Evolutionary conservation across 768 basidiomycete species (phyloP).

Genomic region (Collybia nuda): DNA sequence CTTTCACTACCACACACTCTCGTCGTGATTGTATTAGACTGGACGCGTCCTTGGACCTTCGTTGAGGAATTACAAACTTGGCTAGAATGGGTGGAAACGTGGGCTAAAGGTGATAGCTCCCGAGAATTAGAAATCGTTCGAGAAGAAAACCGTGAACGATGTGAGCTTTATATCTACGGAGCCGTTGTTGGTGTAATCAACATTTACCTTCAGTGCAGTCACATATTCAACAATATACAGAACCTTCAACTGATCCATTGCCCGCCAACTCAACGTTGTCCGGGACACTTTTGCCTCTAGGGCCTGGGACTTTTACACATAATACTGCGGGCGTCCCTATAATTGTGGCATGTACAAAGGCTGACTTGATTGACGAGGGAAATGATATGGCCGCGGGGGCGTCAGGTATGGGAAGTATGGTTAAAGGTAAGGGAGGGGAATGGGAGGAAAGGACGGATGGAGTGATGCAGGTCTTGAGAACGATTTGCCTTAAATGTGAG

Average conservation of each 20-base stretch:
- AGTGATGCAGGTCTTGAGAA: constrained; percentile 92
- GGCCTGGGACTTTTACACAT: constrained; percentile 82
- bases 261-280: constrained; percentile 62
- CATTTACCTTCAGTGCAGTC: constrained; percentile 64
- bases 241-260: constrained; percentile 69
- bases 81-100: constrained; percentile 83
- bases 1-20: constrained; percentile 67
- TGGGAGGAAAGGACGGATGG: constrained; percentile 97
- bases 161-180: constrained; percentile 44
- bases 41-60: constrained; percentile 94
- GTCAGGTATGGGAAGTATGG: constrained; percentile 86
- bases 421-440: constrained; percentile 87
- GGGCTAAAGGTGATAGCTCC: constrained; percentile 69
- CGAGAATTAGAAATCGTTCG: constrained; percentile 72
- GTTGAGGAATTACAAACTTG: constrained; percentile 81
- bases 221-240: constrained; percentile 86
- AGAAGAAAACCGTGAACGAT: constrained; percentile 80
- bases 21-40: constrained; percentile 87
- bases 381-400: constrained; percentile 72
- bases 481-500: constrained; percentile 91
- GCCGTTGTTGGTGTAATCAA: constrained; percentile 5
- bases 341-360: constrained; percentile 88
- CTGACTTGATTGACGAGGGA: constrained; percentile 87
- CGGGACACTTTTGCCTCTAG: constrained; percentile 77
- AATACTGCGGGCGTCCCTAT: constrained; percentile 87